Percentiles rank a stretch among this genome's conserved stretches.
phyloP scores from a whole-genome alignment of 2,329 filamentous ascomycete genomes.

The Furcasterigmium sp. region DNA sequence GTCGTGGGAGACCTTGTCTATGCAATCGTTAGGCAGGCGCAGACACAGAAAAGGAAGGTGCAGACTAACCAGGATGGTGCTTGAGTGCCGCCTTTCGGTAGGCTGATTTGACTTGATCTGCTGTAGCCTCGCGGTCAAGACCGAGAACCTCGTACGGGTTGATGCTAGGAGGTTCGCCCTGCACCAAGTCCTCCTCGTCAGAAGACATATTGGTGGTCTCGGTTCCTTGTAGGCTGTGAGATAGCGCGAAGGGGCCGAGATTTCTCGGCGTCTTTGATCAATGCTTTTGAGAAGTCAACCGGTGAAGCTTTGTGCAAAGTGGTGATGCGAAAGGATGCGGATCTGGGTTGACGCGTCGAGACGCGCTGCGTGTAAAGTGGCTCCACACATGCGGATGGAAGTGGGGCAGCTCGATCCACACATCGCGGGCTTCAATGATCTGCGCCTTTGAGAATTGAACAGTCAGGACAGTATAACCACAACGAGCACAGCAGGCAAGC shows the following conservation, averaged over 20 bases:
- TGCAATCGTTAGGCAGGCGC: not conserved
- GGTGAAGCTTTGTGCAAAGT: no score
- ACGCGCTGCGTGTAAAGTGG: constrained; percentile 12
- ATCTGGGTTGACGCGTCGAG: constrained; percentile 3
- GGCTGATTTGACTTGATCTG: constrained; percentile 78
- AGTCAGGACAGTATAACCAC: no score
- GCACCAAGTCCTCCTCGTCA: constrained; percentile 42
- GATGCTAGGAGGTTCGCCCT: constrained; percentile 56
- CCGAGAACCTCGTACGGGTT: constrained; percentile 78
- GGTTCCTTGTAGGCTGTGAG: not conserved
- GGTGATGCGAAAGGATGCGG: not conserved
- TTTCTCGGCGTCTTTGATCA: no score
- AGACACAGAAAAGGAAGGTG: not conserved
- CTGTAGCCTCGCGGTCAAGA: constrained; percentile 64
- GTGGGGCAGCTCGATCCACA: not conserved
- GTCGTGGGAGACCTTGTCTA: constrained; percentile 70
- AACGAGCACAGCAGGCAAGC: constrained; percentile 3
- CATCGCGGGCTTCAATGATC: no score
- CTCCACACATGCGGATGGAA: not conserved
- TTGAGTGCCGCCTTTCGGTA: constrained; percentile 89
- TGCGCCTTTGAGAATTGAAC: no score
- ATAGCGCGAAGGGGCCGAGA: not conserved
- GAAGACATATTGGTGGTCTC: constrained; percentile 7
- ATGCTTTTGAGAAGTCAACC: no score
- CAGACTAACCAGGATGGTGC: constrained; percentile 69